These are phyloP conservation scores for Fusarium xyrophilum DNA, from an alignment of 2,329 filamentous ascomycete species.

Conservation along the genomic window DNA sequence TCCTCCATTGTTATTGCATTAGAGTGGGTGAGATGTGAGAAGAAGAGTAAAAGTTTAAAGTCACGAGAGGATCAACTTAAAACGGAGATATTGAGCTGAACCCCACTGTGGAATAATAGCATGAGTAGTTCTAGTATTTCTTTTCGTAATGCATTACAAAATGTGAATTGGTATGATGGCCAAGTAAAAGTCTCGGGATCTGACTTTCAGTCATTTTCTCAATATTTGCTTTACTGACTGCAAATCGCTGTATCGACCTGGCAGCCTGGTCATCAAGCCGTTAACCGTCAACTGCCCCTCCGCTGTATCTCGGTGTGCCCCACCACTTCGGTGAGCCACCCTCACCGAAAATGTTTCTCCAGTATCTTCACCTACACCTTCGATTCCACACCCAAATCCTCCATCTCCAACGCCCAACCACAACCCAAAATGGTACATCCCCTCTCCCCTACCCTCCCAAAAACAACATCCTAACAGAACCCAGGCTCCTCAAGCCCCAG, in stretches of 20 bases:
- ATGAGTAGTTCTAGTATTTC: neutral
- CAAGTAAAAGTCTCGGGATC: accelerated
- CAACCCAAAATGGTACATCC: slow-evolving; percentile 31
- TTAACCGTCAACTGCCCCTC: slow-evolving; percentile 29
- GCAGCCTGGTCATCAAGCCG: too few species aligned
- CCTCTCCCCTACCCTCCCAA: accelerated
- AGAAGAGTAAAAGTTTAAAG: neutral
- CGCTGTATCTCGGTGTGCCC: slow-evolving; percentile 33
- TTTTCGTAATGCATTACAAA: accelerated
- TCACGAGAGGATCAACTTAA: neutral
- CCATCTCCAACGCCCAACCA: neutral
- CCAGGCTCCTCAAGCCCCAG: slow-evolving; percentile 46
- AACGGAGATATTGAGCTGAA: neutral
- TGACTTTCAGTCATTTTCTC: neutral
- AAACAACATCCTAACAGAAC: neutral
- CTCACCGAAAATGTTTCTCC: slow-evolving; percentile 42
- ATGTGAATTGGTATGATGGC: accelerated
- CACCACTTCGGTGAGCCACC: slow-evolving; percentile 31
- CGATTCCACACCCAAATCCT: neutral
- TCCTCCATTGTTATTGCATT: slow-evolving; percentile 43
- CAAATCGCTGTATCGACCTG: too few species aligned
- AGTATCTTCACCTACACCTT: neutral
- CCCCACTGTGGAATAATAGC: slow-evolving; percentile 1
- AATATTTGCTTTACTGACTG: neutral
- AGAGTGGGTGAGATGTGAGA: neutral